Evolutionary conservation across 805 yeast genomes (phyloP).

Genomic region (Yamadazyma philogaea): DNA sequence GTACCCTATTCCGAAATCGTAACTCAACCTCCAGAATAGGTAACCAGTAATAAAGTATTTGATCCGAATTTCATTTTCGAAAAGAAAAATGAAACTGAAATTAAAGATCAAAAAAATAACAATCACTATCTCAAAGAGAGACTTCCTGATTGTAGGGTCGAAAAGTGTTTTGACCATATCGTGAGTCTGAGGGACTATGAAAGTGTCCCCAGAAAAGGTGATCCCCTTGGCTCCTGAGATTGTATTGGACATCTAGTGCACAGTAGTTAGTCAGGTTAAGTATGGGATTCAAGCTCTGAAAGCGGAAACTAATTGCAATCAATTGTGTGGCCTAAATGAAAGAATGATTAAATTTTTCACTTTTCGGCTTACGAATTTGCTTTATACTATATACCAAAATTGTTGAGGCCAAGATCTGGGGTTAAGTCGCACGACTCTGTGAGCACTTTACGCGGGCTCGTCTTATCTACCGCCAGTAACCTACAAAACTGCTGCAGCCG

Average conservation of each 20-base stretch:
- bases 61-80: slow-evolving; percentile 25
- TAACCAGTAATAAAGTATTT: slow-evolving; percentile 52
- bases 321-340: neutral
- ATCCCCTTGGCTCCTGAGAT: slow-evolving; percentile 38
- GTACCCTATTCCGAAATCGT: slow-evolving; percentile 78
- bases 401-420: neutral
- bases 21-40: slow-evolving; percentile 69
- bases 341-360: neutral
- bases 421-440: neutral
- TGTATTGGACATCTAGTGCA: slow-evolving; percentile 16
- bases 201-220: slow-evolving; percentile 43
- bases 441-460: neutral
- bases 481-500: neutral
- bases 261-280: neutral
- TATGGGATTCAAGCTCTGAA: neutral
- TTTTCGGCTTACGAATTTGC: neutral
- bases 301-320: neutral
- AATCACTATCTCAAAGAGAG: slow-evolving; percentile 61
- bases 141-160: slow-evolving; percentile 71
- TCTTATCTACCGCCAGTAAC: neutral
- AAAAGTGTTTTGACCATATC: slow-evolving; percentile 81
- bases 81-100: slow-evolving; percentile 30
- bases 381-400: neutral
- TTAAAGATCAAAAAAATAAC: slow-evolving; percentile 33
- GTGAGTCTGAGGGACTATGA: slow-evolving; percentile 60